Evolutionary conservation across 2,329 filamentous ascomycete species (phyloP).

Genomic region (Lachnellula willkommii): DNA sequence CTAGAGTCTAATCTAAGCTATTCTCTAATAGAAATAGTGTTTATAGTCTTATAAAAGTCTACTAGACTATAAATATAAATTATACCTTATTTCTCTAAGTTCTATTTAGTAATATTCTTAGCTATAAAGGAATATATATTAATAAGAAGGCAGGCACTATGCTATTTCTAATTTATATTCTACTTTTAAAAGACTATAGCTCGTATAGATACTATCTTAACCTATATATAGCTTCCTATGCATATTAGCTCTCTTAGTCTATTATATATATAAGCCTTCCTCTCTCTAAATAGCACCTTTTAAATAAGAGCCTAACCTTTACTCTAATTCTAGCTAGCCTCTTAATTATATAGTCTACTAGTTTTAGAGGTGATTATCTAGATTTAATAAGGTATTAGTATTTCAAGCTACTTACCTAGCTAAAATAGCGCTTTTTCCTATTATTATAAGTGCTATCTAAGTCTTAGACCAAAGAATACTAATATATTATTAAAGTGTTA

Average conservation of each 20-base stretch:
- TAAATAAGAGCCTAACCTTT: background rate
- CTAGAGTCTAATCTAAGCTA: constrained; percentile 5
- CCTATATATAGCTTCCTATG: constrained; percentile 6
- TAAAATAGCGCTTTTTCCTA: constrained; percentile 5
- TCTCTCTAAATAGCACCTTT: constrained; percentile 9
- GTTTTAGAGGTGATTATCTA: constrained; percentile 6
- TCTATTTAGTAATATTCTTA: constrained; percentile 11
- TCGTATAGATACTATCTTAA: constrained; percentile 10
- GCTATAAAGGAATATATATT: constrained; percentile 7
- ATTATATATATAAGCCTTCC: constrained; percentile 11
- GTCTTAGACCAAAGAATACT: constrained; percentile 6
- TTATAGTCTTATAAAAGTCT: constrained; percentile 8
- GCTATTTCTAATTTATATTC: constrained; percentile 8
- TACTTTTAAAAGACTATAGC: constrained; percentile 12
- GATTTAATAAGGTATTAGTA: background rate
- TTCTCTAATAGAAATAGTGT: constrained; percentile 8
- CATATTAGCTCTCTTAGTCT: constrained; percentile 4
- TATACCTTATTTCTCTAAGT: constrained; percentile 1
- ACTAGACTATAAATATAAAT: constrained; percentile 7
- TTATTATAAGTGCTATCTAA: constrained; percentile 8
- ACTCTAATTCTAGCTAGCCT: background rate
- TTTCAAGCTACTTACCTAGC: constrained; percentile 1
- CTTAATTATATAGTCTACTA: background rate
- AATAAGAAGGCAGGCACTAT: constrained; percentile 8
- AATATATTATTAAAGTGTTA: constrained; percentile 7